Evolutionary conservation across 768 basidiomycete genomes (phyloP), one percentile per base, ranked within the genome.

Genomic region (Cantharellus anzutake): DNA sequence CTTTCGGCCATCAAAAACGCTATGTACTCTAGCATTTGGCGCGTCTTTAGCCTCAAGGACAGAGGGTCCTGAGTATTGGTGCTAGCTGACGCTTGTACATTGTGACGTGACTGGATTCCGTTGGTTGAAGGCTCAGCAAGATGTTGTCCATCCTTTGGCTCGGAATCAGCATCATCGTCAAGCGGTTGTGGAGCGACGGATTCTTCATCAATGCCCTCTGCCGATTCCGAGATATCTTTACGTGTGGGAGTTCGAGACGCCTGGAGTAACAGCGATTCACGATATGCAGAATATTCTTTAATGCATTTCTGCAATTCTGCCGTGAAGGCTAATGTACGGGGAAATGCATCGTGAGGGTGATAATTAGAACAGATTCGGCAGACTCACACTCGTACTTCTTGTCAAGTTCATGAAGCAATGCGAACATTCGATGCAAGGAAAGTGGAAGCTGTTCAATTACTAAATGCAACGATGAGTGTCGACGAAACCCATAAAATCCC

Each of bases 381-480:
- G 11, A 29, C 52, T 37, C 51, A 56, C 84, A 86, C 71, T 48
- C 75, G 70, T 41, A 76, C 73, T 67, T 85, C 80, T 80, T 73
- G 64, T 90, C 88, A 41, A 88, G 71, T 67, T 91, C 86, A 4
- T 75, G 73, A 69, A 88, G 76, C 39, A 91, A 72, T 39, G 76
- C 74, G 65, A 81, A 81, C 58, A 83, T 81, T 51, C 88, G 74
- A 61, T 83, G 81, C 29, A 90, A 68, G 37, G 83, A 81, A 59
- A 87, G 70, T 0, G 88, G 88, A 4, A 91, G 70, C 67, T 88
- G 84, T 61, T 87, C 84, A 57, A 89, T 75, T 55, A 82, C 87
- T 91, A 53, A 7, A 29, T 7, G 1, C 52, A 14, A 37, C 3
- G 37, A 29, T 38, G 5, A 5, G 50, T n/a, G 57, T 56, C 39